These are phyloP conservation scores for Daldinia loculata DNA, from an alignment of 495 filamentous ascomycete species.

Conservation along the genomic window DNA sequence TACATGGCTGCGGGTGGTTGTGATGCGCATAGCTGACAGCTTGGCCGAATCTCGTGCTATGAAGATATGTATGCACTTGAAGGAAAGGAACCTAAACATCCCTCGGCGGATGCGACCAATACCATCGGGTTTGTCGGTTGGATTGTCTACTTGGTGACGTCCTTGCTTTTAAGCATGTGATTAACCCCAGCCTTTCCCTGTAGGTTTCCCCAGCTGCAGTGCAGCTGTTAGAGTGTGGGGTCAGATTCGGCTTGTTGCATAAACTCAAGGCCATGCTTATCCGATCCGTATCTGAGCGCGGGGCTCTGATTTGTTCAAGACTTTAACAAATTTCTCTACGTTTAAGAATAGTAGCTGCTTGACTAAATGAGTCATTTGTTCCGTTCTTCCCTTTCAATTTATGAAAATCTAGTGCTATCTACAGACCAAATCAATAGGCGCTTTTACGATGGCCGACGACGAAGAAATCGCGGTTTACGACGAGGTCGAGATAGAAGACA, in stretches of 20 bases:
- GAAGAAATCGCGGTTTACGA: slow-evolving; percentile 84
- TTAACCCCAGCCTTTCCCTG: slow-evolving; percentile 22
- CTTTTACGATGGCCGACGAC: slow-evolving; percentile 68
- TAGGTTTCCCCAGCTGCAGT: slow-evolving; percentile 15
- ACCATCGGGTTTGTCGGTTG: slow-evolving; percentile 6
- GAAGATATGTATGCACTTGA: background rate
- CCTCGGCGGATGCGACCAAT: slow-evolving; percentile 46
- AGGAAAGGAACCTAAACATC: slow-evolving; percentile 16
- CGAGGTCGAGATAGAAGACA: slow-evolving; percentile 99
- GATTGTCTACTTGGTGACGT: slow-evolving; percentile 43
- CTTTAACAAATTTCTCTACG: slow-evolving; percentile 12
- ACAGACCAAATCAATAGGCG: background rate
- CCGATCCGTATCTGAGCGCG: slow-evolving; percentile 29
- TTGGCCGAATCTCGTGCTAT: background rate
- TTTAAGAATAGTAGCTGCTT: background rate
- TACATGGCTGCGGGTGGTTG: slow-evolving; percentile 33
- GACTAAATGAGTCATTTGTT: background rate
- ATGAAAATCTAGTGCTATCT: background rate
- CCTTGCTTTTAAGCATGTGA: slow-evolving; percentile 43
- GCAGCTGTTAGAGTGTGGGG: slow-evolving; percentile 16
- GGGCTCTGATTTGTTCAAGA: slow-evolving; percentile 26
- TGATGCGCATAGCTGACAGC: background rate
- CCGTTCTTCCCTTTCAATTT: background rate
- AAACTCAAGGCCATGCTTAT: slow-evolving; percentile 27
- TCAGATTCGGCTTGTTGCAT: slow-evolving; percentile 22